Percentiles rank a stretch among this genome's conserved stretches.
These are phyloP conservation scores for Zygosaccharomyces sapae DNA, from an alignment of 1,139 yeast species.

Conservation along the genomic window DNA sequence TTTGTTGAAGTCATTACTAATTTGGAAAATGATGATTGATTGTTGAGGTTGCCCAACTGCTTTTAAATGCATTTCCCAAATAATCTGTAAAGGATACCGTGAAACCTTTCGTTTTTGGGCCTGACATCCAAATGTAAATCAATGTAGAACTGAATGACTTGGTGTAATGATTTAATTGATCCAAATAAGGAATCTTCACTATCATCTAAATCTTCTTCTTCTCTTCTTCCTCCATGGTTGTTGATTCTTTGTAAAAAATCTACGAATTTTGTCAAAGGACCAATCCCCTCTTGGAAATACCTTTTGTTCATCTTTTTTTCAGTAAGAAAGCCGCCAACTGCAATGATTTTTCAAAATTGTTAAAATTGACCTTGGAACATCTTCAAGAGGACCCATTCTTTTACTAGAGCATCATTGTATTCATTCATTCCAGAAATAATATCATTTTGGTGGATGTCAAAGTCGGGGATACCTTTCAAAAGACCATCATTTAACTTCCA, in stretches of 20 bases:
- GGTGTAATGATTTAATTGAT: slow-evolving; percentile 35
- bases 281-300: slow-evolving; percentile 25
- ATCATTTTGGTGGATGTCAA: slow-evolving; percentile 35
- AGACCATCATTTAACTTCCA: slow-evolving; percentile 51
- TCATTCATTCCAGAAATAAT: slow-evolving; percentile 20
- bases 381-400: slow-evolving; percentile 4
- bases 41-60: slow-evolving; percentile 39
- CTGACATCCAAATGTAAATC: slow-evolving; percentile 51
- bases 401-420: slow-evolving; percentile 10
- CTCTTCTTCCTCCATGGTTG: background rate
- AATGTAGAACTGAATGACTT: slow-evolving; percentile 45
- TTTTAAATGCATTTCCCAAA: slow-evolving; percentile 61
- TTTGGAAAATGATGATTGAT: slow-evolving; percentile 32
- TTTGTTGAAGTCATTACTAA: slow-evolving; percentile 27
- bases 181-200: slow-evolving; percentile 14
- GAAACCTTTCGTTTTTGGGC: slow-evolving; percentile 52
- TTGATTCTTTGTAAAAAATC: slow-evolving; percentile 14
- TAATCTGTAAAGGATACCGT: slow-evolving; percentile 60
- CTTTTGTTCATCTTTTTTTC: slow-evolving; percentile 14
- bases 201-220: background rate
- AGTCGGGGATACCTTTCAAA: slow-evolving; percentile 51
- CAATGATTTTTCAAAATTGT: slow-evolving; percentile 7
- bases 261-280: slow-evolving; percentile 19
- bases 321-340: slow-evolving; percentile 5
- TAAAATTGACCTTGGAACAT: background rate